Conservation (phyloP, 2,329 filamentous ascomycete species). For the Sclerotiophoma versabilis region DNA sequence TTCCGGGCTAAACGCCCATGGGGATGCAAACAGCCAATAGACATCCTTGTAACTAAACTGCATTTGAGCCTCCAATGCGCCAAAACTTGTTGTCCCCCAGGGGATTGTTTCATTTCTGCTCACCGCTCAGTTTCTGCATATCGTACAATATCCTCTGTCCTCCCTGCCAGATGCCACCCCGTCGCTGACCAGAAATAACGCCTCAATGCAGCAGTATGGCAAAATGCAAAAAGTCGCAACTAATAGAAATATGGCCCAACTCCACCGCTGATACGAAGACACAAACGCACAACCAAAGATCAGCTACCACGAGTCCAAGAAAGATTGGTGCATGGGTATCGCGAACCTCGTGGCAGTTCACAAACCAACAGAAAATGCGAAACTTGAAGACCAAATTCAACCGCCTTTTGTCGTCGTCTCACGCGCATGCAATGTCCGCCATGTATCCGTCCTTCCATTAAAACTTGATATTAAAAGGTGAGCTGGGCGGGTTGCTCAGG, state of each 20-base stretch:
- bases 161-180: constrained; percentile 27
- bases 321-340: constrained; percentile 44
- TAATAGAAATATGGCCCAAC: constrained; percentile 37
- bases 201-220: constrained; percentile 27
- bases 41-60: constrained; percentile 11
- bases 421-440: constrained; percentile 25
- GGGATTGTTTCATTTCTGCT: constrained; percentile 19
- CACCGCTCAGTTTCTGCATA: constrained; percentile 24
- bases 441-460: constrained; percentile 26
- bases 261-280: constrained; percentile 43
- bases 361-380: constrained; percentile 36
- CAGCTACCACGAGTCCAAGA: constrained; percentile 41
- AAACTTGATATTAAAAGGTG: constrained; percentile 49
- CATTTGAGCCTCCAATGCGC: constrained; percentile 13
- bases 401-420: constrained; percentile 29
- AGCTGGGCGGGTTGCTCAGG: constrained; percentile 45
- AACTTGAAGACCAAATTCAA: constrained; percentile 33
- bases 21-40: constrained; percentile 11
- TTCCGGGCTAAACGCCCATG: constrained; percentile 14
- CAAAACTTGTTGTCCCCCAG: constrained; percentile 14
- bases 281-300: constrained; percentile 30
- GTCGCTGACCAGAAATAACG: constrained; percentile 16
- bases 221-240: constrained; percentile 32
- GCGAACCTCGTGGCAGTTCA: constrained; percentile 40
- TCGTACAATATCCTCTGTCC: constrained; percentile 31